Conservation (phyloP, 169 alveolate species). For the Cryptosporidium muris region DNA sequence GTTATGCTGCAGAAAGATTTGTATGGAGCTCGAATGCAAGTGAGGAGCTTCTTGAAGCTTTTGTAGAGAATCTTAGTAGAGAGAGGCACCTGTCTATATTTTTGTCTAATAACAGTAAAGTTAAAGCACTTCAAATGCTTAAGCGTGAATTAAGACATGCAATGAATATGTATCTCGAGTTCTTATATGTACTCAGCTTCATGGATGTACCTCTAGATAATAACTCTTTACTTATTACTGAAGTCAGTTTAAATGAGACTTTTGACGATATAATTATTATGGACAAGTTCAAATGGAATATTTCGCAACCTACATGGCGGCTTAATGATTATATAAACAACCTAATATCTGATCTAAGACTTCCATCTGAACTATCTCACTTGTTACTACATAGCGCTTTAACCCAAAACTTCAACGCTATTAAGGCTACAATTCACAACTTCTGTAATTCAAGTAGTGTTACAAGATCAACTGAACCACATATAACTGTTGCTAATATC, state of each 20-base stretch:
- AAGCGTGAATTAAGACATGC: conserved; percentile 18
- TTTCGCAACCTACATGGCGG: conserved; percentile 21
- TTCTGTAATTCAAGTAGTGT: not conserved
- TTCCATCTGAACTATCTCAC: conserved; percentile 30
- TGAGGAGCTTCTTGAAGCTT: conserved; percentile 3
- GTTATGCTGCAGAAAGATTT: conserved; percentile 20
- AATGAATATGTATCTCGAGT: conserved; percentile 40
- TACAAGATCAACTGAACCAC: not conserved
- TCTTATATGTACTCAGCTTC: conserved; percentile 1
- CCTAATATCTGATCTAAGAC: conserved; percentile 32
- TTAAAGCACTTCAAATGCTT: conserved; percentile 21
- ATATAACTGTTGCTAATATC: not conserved
- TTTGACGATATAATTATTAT: conserved; percentile 38
- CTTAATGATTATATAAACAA: not conserved
- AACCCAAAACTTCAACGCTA: conserved; percentile 37
- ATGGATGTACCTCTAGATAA: conserved; percentile 11
- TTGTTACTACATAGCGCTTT: conserved; percentile 35
- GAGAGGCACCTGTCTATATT: conserved; percentile 55
- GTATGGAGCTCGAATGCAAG: conserved; percentile 36
- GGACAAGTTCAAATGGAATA: conserved; percentile 60
- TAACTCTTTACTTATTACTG: conserved; percentile 24
- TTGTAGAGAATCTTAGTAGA: conserved; percentile 25
- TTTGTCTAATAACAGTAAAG: conserved; percentile 9
- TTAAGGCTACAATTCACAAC: not conserved
- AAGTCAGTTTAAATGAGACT: conserved; percentile 27